A percentile compares a stretch with the other conserved stretches of the same genome.
Evolutionary conservation across 306 rosid species (phyloP).

Genomic region (Acmispon strigosus): DNA sequence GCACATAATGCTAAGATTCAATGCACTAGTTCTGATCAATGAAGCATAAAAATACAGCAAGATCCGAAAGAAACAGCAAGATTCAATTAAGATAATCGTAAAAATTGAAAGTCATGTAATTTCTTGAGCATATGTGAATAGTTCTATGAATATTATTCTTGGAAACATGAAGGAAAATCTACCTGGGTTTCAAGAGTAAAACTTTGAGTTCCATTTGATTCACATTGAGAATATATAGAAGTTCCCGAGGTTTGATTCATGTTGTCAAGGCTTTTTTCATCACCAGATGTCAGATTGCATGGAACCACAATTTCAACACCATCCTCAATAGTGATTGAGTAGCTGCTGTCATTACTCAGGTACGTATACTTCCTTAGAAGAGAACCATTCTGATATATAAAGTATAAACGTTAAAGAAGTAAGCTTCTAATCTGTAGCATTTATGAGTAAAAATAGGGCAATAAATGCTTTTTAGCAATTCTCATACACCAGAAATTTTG

Average conservation of each 20-base stretch:
- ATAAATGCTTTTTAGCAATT: neutral
- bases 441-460: neutral
- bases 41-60: neutral
- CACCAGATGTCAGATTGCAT: conserved; percentile 41
- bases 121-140: neutral
- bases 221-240: conserved; percentile 35
- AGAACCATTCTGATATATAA: conserved; percentile 63
- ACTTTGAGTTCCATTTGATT: conserved; percentile 51
- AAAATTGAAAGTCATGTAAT: neutral
- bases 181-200: conserved; percentile 98
- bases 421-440: neutral
- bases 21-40: neutral
- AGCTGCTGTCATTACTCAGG: conserved; percentile 90
- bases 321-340: conserved; percentile 74
- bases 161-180: conserved; percentile 15
- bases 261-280: conserved; percentile 37
- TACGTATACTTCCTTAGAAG: conserved; percentile 70
- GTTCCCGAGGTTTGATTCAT: conserved; percentile 35
- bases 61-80: neutral
- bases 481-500: neutral
- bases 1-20: neutral
- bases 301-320: conserved; percentile 62
- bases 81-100: neutral
- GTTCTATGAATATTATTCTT: neutral
- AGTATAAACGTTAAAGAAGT: conserved; percentile 16